Evolutionary conservation across 1,284 basidiomycete species (phyloP), one percentile per base, ranked within the genome.

Genomic region (Cutaneotrichosporon sp.): DNA sequence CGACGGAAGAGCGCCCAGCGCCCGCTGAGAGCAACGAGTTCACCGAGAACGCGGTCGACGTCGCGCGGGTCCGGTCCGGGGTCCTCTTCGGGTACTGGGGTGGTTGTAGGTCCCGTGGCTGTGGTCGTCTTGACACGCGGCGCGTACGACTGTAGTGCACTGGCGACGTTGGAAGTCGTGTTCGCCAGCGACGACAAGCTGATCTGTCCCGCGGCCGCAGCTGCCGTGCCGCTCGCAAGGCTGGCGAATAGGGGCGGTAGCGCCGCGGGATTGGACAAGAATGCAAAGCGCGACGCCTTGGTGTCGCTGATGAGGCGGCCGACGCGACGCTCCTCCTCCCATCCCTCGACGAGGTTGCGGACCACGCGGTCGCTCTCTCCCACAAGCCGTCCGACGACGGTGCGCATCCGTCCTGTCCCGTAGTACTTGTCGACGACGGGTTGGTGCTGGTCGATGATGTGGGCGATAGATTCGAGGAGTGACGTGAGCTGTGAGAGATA

Each of bases 401-500:
- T 85, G 34, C 84, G 82, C 94, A 97, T 97, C 74, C 90, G 89
- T 1, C 91, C 90, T 5, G 79, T 73, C 0, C 94, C 97, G 73
- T 99, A 99, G 79, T 99, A 97, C 79, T 96, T 96, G 77, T 98
- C 95, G 0, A 99, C 96, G 1, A 99, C 88, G 1, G 94, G 91
- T 73, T 97, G 94, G 77, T 99, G 97, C 75, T 97, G 94, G 73
- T 96, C 94, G 49, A 99, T 89, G 66, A 99, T 93, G 82, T 92
- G 87, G 1, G 96, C 97, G 51, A 99, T 89, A 61, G 90, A 90
- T 81, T 99, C 97, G 70, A 98, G 95, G 0, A 99, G 84, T 1
- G 90, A 88, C 0, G 94, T 97, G 59, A 97, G 81, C 5, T 88
- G 85, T 4, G 90, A 88, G 66, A 95, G 87, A 76, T 92, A 96